A percentile compares a stretch with the other conserved stretches of the same genome.
phyloP scores from a whole-genome alignment of 2,329 filamentous ascomycete species.

The Pseudopithomyces maydicus region DNA sequence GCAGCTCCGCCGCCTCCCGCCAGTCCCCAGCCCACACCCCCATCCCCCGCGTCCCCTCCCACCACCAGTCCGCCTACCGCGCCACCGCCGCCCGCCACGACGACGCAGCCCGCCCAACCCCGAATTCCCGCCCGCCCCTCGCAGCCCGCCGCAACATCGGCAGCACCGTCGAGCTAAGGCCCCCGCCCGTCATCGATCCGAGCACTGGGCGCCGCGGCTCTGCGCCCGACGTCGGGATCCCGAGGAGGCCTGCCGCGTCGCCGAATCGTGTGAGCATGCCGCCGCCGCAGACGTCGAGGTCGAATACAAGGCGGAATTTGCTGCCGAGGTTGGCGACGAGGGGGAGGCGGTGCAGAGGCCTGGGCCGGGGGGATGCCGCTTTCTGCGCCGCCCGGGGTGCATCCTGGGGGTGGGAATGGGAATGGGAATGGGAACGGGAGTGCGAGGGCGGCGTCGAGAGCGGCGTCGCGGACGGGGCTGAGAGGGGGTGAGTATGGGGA shows the following conservation, averaged over 20 bases:
- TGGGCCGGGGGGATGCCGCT: background rate
- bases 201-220: conserved; percentile 28
- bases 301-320: conserved; percentile 6
- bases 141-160: conserved; percentile 21
- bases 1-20: conserved; percentile 26
- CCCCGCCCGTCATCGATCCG: conserved; percentile 23
- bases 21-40: conserved; percentile 17
- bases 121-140: conserved; percentile 16
- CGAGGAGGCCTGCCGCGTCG: conserved; percentile 15
- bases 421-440: too few relatives aligned
- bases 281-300: background rate
- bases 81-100: conserved; percentile 13
- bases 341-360: background rate
- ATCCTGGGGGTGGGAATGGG: background rate
- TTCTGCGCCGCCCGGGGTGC: conserved; percentile 16
- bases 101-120: background rate
- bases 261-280: conserved; percentile 19
- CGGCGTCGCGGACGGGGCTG: background rate
- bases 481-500: conserved; percentile 1
- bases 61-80: conserved; percentile 22
- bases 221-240: conserved; percentile 22
- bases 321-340: conserved; percentile 11
- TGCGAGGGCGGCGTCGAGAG: background rate
- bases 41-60: conserved; percentile 14
- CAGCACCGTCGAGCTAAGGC: conserved; percentile 26